These are phyloP conservation scores for Acanthamoeba healyi DNA, from an alignment of 208 protist species.

Conservation along the genomic window DNA sequence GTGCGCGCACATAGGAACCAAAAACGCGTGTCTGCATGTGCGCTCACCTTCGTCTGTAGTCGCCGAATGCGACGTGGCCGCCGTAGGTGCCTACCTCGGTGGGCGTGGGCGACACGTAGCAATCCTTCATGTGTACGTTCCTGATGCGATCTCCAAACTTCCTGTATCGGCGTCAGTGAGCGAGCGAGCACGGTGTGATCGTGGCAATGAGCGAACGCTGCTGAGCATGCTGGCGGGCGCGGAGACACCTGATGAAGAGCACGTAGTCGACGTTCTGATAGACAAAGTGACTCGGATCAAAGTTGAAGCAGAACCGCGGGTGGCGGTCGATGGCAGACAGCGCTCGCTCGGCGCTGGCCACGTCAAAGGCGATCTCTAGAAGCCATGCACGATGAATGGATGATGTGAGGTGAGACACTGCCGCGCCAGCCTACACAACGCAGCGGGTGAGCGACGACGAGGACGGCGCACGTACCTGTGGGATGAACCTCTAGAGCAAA, in stretches of 20 bases:
- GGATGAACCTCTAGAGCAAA: background rate
- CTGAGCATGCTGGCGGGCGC: background rate
- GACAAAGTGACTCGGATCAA: slow-evolving; percentile 18
- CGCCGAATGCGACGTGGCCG: slow-evolving; percentile 12
- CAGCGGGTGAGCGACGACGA: background rate
- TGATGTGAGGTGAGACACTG: too few species aligned
- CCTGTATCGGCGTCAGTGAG: background rate
- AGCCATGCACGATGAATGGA: too few species aligned
- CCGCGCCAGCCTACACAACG: too few species aligned
- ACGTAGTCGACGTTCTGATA: slow-evolving; percentile 36
- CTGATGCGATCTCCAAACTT: background rate
- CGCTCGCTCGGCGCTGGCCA: background rate
- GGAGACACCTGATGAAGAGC: background rate
- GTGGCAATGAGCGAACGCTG: background rate
- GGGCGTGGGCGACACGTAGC: slow-evolving; percentile 8
- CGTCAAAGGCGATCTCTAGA: background rate
- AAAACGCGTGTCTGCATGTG: background rate
- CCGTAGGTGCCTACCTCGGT: background rate
- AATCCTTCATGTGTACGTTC: slow-evolving; percentile 22
- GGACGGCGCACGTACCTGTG: background rate
- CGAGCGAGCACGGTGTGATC: background rate
- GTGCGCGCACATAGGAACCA: too few species aligned
- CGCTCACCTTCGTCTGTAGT: slow-evolving; percentile 14
- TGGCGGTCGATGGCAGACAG: background rate
- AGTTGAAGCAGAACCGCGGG: slow-evolving; percentile 1